A percentile compares a stretch with the other conserved stretches of the same genome.
phyloP scores from a whole-genome alignment of 2,329 filamentous ascomycete species.

The Xylariaceae sp. region DNA sequence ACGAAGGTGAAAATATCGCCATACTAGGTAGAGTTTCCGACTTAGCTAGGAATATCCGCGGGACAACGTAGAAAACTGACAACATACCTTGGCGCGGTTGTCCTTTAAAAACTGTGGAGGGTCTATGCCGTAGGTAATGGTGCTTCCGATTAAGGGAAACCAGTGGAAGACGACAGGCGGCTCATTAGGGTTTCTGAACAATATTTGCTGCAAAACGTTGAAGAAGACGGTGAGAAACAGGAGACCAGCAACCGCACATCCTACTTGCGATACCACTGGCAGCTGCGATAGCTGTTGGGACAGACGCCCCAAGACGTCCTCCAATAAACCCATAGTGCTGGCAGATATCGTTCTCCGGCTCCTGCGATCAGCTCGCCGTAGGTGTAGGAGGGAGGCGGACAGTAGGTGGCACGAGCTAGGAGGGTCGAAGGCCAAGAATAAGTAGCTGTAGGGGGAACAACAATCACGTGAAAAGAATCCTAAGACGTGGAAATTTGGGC shows the following conservation, averaged over 20 bases:
- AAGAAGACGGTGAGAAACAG: constrained; percentile 59
- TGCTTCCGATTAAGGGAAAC: constrained; percentile 83
- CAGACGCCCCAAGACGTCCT: constrained; percentile 49
- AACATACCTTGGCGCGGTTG: constrained; percentile 67
- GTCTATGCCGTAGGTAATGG: constrained; percentile 91
- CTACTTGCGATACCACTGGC: constrained; percentile 46
- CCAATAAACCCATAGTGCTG: constrained; percentile 51
- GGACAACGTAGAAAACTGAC: not conserved
- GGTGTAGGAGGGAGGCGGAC: not conserved
- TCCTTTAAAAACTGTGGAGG: constrained; percentile 81
- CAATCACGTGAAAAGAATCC: not conserved
- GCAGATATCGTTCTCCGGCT: constrained; percentile 9
- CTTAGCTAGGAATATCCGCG: constrained; percentile 16
- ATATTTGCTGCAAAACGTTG: constrained; percentile 75
- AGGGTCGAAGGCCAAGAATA: constrained; percentile 4
- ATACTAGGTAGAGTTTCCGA: constrained; percentile 50
- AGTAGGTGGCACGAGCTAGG: constrained; percentile 1
- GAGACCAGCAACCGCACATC: constrained; percentile 40
- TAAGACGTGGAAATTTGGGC: too few species aligned
- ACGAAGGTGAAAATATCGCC: constrained; percentile 89
- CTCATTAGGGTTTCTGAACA: constrained; percentile 78
- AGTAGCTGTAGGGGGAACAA: not conserved
- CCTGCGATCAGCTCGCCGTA: constrained; percentile 3
- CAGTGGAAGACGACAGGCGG: constrained; percentile 78
- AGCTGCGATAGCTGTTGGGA: constrained; percentile 48